Conservation (phyloP, 441 rosid genomes). For the Manihot esculenta region DNA sequence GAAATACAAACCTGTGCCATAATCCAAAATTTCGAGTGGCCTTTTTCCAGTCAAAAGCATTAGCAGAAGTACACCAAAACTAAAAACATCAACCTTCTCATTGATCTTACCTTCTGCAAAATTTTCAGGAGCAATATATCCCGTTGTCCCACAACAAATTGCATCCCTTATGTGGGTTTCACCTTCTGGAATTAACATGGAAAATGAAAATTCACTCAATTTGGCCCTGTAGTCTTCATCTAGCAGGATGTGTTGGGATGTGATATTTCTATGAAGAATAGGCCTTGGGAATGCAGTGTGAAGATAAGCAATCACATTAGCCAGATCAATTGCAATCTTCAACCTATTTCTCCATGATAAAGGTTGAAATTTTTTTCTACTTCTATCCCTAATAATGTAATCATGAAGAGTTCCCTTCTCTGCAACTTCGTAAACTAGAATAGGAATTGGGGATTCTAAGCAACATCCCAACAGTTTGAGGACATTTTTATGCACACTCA, state of each 20-base stretch:
- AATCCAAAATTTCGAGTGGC: neutral
- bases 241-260: neutral
- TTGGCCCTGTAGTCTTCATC: neutral
- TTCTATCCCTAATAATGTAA: too few relatives aligned
- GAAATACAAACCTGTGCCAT: neutral
- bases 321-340: constrained; percentile 29
- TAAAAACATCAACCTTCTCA: constrained; percentile 44
- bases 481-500: constrained; percentile 14
- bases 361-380: neutral
- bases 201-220: neutral
- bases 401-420: constrained; percentile 23
- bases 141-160: neutral
- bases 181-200: neutral
- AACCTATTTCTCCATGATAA: constrained; percentile 13
- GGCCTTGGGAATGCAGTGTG: constrained; percentile 40
- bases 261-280: constrained; percentile 26
- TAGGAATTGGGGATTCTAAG: constrained; percentile 32
- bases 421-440: constrained; percentile 33
- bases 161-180: constrained; percentile 10
- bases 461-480: constrained; percentile 47
- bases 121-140: constrained; percentile 34
- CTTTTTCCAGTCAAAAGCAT: constrained; percentile 33
- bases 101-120: constrained; percentile 18
- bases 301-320: constrained; percentile 33
- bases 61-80: constrained; percentile 39